Conservation (phyloP, 345 rosid species). For the Sisymbrium irio region DNA sequence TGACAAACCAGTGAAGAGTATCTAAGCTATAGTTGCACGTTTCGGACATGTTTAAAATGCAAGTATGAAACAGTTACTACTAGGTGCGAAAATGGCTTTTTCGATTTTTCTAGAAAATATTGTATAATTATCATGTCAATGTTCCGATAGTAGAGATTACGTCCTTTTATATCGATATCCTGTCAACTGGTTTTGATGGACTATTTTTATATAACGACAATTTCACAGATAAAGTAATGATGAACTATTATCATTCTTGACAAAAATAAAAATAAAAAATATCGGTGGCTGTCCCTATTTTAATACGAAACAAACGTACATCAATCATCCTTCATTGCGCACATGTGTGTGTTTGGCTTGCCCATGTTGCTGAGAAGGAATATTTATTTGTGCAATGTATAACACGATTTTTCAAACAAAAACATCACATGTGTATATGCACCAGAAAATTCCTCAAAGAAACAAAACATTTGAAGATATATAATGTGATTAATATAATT, state of each 20-base stretch:
- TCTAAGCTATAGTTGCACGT: conserved; percentile 9
- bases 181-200: not conserved
- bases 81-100: conserved; percentile 13
- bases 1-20: conserved; percentile 14
- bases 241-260: not conserved
- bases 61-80: not conserved
- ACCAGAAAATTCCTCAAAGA: not conserved
- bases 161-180: not conserved
- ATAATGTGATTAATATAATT: no score
- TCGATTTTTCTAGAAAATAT: not conserved
- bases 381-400: conserved; percentile 10
- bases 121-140: conserved; percentile 14
- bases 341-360: conserved; percentile 33
- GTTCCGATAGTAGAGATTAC: conserved; percentile 6
- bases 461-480: not conserved
- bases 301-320: conserved; percentile 10
- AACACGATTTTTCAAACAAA: conserved; percentile 22
- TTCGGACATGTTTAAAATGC: conserved; percentile 16
- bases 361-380: conserved; percentile 7
- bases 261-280: not conserved
- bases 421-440: conserved; percentile 9
- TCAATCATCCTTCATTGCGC: conserved; percentile 9
- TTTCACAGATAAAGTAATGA: not conserved
- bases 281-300: conserved; percentile 7
- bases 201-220: not conserved